Percentiles rank a stretch among this genome's conserved stretches.
Evolutionary conservation across 345 rosid genomes (phyloP).

Genomic region (Eucalyptus sideroxylon): DNA sequence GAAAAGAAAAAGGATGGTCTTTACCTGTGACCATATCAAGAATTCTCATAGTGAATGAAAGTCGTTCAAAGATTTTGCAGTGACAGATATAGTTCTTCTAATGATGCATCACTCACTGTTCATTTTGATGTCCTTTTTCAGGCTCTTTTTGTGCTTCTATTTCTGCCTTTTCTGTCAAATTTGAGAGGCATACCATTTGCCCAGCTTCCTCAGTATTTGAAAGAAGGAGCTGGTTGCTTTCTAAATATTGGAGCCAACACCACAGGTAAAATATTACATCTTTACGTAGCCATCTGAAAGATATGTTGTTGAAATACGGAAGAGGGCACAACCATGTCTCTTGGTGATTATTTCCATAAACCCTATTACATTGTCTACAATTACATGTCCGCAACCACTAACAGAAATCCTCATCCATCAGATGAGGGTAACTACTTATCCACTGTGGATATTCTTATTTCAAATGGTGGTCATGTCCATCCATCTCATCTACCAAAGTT

Average conservation of each 20-base stretch:
- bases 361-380: background rate
- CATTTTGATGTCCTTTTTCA: constrained; percentile 3
- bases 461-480: background rate
- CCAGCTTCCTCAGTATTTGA: constrained; percentile 54
- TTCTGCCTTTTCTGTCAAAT: constrained; percentile 70
- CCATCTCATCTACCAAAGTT: background rate
- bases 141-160: constrained; percentile 79
- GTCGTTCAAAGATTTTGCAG: background rate
- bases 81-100: background rate
- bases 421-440: background rate
- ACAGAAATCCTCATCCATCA: background rate
- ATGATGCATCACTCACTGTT: background rate
- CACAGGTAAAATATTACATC: constrained; percentile 33
- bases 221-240: constrained; percentile 80
- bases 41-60: background rate
- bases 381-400: background rate
- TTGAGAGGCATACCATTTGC: constrained; percentile 71
- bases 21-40: background rate
- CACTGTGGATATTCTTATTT: background rate
- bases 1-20: background rate
- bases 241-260: constrained; percentile 39
- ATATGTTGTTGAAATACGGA: background rate
- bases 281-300: background rate
- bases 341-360: background rate
- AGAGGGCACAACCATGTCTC: background rate